A percentile compares a stretch with the other conserved stretches of the same genome.
Conservation (phyloP, 371 early-diverging fungal genomes). For the Mucor circinelloides region DNA sequence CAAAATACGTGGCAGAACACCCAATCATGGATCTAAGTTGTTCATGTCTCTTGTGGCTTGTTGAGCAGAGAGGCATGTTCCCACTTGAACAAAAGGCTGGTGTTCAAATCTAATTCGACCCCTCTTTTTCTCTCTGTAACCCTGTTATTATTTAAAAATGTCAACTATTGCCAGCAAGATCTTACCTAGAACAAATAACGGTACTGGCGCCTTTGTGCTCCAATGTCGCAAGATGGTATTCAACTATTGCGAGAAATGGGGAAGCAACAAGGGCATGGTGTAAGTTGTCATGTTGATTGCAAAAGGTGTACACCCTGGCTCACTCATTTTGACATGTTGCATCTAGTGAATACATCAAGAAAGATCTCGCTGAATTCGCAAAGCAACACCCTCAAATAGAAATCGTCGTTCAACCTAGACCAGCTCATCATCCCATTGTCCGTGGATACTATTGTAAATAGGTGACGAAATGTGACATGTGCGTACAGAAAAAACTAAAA, state of each 20-base stretch:
- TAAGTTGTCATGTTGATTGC: constrained; percentile 33
- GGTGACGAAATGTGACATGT: neutral
- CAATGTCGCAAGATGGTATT: constrained; percentile 84
- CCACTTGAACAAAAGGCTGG: constrained; percentile 1
- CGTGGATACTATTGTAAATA: constrained; percentile 75
- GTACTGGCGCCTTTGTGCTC: constrained; percentile 79
- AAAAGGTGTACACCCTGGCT: neutral
- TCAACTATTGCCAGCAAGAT: constrained; percentile 27
- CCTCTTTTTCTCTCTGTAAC: constrained; percentile 3
- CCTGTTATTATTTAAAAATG: constrained; percentile 19
- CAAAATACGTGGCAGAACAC: neutral
- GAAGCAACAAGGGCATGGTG: constrained; percentile 82
- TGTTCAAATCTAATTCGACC: constrained; percentile 5
- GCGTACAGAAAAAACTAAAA: neutral
- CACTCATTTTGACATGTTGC: neutral
- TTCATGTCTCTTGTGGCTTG: constrained; percentile 2
- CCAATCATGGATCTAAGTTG: neutral
- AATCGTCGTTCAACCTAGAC: constrained; percentile 77
- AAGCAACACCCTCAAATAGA: constrained; percentile 80
- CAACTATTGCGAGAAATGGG: constrained; percentile 86
- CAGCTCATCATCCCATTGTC: constrained; percentile 76
- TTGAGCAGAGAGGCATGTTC: neutral
- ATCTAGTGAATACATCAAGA: constrained; percentile 71
- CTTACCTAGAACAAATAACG: constrained; percentile 66
- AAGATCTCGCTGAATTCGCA: constrained; percentile 68